Conservation (phyloP, 2,329 filamentous ascomycete genomes). For the Aquanectria penicillioides region DNA sequence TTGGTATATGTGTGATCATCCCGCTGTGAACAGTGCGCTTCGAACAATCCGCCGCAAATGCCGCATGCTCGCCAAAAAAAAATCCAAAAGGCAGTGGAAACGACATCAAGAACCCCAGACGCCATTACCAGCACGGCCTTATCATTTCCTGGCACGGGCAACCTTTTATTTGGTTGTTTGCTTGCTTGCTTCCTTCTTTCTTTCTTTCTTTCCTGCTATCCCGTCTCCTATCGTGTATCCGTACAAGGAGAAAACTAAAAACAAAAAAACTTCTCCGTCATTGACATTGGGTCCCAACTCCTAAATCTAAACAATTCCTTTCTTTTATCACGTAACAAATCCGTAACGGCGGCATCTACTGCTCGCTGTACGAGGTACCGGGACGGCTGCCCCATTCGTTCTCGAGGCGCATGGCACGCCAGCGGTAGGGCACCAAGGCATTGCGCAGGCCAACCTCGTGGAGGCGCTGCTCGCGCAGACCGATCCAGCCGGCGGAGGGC, state of each 20-base stretch:
- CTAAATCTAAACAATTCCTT: too few relatives aligned
- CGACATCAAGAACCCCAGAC: slow-evolving; percentile 26
- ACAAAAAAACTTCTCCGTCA: too few relatives aligned
- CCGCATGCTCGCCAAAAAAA: too few relatives aligned
- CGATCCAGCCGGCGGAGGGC: slow-evolving; percentile 40
- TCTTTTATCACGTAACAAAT: neutral
- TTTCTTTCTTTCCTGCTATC: neutral
- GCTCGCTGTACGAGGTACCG: slow-evolving; percentile 39
- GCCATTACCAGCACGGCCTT: slow-evolving; percentile 27
- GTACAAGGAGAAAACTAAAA: slow-evolving; percentile 4
- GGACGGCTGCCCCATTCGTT: slow-evolving; percentile 38
- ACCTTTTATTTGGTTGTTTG: neutral
- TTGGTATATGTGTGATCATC: slow-evolving; percentile 30
- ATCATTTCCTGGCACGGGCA: slow-evolving; percentile 19
- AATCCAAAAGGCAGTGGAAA: slow-evolving; percentile 28
- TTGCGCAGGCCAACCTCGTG: slow-evolving; percentile 40
- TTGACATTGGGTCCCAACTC: too few relatives aligned
- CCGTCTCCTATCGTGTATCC: slow-evolving; percentile 5
- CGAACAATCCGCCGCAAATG: slow-evolving; percentile 29
- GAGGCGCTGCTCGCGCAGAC: slow-evolving; percentile 38
- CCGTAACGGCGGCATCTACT: slow-evolving; percentile 6
- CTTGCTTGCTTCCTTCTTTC: neutral
- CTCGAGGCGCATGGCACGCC: slow-evolving; percentile 34
- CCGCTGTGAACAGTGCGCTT: slow-evolving; percentile 26
- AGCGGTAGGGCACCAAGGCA: slow-evolving; percentile 41